Evolutionary conservation across 2,329 filamentous ascomycete species (phyloP), one percentile per base, ranked within the genome.

Genomic region (Diaporthe velutina): DNA sequence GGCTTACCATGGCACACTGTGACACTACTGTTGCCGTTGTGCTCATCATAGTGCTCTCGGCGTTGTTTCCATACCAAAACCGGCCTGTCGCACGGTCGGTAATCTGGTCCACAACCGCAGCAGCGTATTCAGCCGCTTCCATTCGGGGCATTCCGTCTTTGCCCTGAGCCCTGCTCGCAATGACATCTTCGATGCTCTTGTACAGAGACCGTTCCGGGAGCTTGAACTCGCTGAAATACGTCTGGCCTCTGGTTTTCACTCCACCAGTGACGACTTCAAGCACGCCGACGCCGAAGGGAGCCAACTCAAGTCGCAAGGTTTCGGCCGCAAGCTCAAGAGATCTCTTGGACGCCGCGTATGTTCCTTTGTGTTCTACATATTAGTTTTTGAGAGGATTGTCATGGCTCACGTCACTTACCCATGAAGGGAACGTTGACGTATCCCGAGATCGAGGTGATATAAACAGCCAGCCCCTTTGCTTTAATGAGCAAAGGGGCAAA

Each of bases 401-500:
- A 28, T 30, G 17, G 33, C 15, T 71, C 19, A 57, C 6, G 7
- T 33, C 22, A 71, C 70, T n/a, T 73, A 78, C 78, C 77, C 76
- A 80, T 78, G 50, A 76, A 80, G n/a, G 78, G 79, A 4, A 78
- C 74, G n/a, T 80, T 79, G 42, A 80, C 50, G 58, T 79, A 74
- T 6, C 78, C 79, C 19, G 78, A 75, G 19, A 80, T 76, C 2
- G 79, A 80, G 17, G 77, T 76, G 25, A 82, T 78, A 50, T 79
- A 80, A 17, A 79, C 78, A 5, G 75, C 76, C 70, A 78, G 80
- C 4, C 81, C 80, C 75, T 81, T 80, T 4, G 79, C 74, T 48
- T 78, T 78, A 73, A 81, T 78, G 28, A 83, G 76, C 71, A 81
- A 58, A 19, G 79, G 78, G 19, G 78, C 74, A 66, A 83, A 81